Evolutionary conservation across 345 rosid species (phyloP), one percentile per base, ranked within the genome.

Genomic region (Eucalyptus tenuipes): DNA sequence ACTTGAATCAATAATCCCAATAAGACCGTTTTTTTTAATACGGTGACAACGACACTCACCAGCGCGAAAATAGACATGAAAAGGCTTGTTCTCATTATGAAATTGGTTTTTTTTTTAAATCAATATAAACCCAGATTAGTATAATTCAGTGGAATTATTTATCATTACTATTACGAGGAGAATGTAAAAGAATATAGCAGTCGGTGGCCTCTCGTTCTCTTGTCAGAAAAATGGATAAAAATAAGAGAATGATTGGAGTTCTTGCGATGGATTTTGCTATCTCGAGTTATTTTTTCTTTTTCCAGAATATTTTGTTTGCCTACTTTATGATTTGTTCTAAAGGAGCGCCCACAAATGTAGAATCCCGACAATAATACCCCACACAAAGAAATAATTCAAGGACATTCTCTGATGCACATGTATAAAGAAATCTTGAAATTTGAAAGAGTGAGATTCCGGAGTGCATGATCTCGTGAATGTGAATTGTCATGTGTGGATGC

Each of bases 41-140:
- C 84, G 44, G 55, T 86, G 93, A 94, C 48, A 87, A 45, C 64
- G 94, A 91, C 94, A 91, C 90, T 93, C 93, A 91, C 94, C 92
- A 91, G 84, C 89, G 33, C n/a, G 85, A 71, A 53, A 17, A 86
- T 48, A 66, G 88, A 71, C 90, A 86, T 88, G 87, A 13, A 55
- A 42, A 29, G 17, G 50, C 85, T 86, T 91, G 93, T 92, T 91
- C 71, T 85, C 59, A 82, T 57, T 44, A 49, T 11, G 13, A 57
- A 86, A 59, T 27, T 86, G 37, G n/a, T 42, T 18, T 31, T 57
- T 5, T 5, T 6, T n/a, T 7, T 4, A 20, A 53, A 37, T 86
- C 45, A 55, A 53, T 33, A 85, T 52, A 49, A 85, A 85, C 25
- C 16, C 59, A 45, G 27, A 5, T 85, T 49, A 49, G 15, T 49